Base-by-base conservation (phyloP, 169 alveolate species). In the Besnoitia besnoiti region DNA sequence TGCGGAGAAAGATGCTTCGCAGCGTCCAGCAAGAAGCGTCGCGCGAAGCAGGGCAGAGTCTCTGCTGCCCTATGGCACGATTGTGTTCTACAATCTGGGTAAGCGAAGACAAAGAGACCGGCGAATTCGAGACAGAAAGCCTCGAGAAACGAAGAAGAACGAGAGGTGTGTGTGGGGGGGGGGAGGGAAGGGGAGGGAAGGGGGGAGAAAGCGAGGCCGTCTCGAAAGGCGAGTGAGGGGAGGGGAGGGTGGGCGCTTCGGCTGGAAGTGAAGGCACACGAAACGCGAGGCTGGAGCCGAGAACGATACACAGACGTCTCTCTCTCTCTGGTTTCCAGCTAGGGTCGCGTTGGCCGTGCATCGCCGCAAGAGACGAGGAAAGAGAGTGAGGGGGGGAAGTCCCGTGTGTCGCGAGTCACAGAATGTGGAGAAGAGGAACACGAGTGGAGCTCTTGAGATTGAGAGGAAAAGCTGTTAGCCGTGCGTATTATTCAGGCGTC, bases 41-140 rank as follows among this genome's bases (percentile, higher is more conserved):
- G 30, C 46, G 44, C 3, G 46, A 30, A 73, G 82, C n/a, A 19
- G 39, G 2, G 82, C 82, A 27, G 82, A 73, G 24, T 5, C 37
- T 8, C 14, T 77, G 87, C 59, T 42, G 55, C 59, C 59, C 40
- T 77, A 77, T 37, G 87, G 87, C 42, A 77, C 87, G 87, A 42
- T 77, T 10, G 87, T 77, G 2, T 77, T 77, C 87, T 77, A 77
- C 55, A 77, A 77, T 42, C 50, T 77, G 40, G 47, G 87, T 77
- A 40, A 40, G 87, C 40, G 8, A 30, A 7, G 8, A n/a, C 19
- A 67, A 12, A 67, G 80, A 14, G 24, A n/a, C 37, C 8, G n/a
- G n/a, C n/a, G n/a, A n/a, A n/a, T n/a, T n/a, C n/a, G n/a, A n/a
- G n/a, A n/a, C n/a, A n/a, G n/a, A n/a, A n/a, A n/a, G n/a, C n/a